A percentile compares a stretch with the other conserved stretches of the same genome.
Evolutionary conservation across 495 filamentous ascomycete species (phyloP).

Genomic region (Penicillium pulvis): DNA sequence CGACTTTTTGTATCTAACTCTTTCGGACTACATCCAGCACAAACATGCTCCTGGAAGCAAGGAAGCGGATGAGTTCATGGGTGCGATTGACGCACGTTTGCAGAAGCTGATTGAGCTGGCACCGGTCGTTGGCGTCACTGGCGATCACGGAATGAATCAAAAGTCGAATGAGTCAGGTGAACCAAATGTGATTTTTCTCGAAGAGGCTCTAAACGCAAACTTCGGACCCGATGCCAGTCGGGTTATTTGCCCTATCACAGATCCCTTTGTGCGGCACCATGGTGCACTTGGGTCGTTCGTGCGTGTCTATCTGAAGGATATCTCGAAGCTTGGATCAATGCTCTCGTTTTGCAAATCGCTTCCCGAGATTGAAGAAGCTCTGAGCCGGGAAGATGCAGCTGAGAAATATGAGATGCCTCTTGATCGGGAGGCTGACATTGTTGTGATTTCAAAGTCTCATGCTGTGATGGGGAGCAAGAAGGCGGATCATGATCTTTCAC

Average conservation of each 20-base stretch:
- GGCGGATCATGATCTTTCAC: conserved; percentile 33
- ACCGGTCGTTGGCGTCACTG: conserved; percentile 33
- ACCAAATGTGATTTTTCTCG: conserved; percentile 39
- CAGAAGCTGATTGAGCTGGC: conserved; percentile 24
- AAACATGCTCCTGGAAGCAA: conserved; percentile 35
- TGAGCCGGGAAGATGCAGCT: conserved; percentile 30
- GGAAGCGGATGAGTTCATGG: conserved; percentile 36
- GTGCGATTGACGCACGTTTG: conserved; percentile 30
- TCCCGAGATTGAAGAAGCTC: conserved; percentile 32
- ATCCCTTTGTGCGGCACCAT: conserved; percentile 41
- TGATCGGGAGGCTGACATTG: conserved; percentile 39
- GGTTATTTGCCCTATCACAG: conserved; percentile 43
- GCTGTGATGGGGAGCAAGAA: conserved; percentile 33
- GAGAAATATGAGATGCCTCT: conserved; percentile 33
- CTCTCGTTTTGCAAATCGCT: conserved; percentile 20
- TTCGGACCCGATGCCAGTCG: conserved; percentile 28
- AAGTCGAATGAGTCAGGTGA: conserved; percentile 30
- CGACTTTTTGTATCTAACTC: conserved; percentile 43
- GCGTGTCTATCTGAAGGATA: conserved; percentile 32
- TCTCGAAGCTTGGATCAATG: conserved; percentile 12
- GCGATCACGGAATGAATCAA: conserved; percentile 42
- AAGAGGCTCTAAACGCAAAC: conserved; percentile 30
- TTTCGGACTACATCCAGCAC: conserved; percentile 42
- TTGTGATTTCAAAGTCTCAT: conserved; percentile 31
- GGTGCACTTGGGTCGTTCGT: conserved; percentile 40